Percentiles rank a stretch among this genome's conserved stretches.
These are phyloP conservation scores for Takashimella tepidaria DNA, from an alignment of 1,284 basidiomycete genomes.

Conservation along the genomic window DNA sequence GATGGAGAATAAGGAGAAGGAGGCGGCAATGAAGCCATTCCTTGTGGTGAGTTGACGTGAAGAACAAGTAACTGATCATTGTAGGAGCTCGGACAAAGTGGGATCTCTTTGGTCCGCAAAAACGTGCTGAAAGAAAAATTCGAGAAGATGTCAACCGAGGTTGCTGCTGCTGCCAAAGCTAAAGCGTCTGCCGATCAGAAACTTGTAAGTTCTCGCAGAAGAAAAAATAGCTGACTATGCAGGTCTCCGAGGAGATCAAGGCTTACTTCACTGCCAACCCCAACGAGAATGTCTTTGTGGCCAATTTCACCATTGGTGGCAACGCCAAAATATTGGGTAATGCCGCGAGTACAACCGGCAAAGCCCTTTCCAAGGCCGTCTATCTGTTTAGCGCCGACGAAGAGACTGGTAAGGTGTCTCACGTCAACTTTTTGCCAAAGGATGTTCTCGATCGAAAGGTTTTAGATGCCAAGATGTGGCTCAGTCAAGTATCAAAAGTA, in stretches of 20 bases:
- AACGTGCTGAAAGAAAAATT: constrained; percentile 72
- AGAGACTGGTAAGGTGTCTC: constrained; percentile 70
- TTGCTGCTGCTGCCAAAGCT: constrained; percentile 82
- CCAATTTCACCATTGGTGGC: constrained; percentile 61
- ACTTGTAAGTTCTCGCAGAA: constrained; percentile 53
- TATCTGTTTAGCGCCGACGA: constrained; percentile 81
- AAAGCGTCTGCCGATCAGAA: constrained; percentile 73
- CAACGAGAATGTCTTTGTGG: constrained; percentile 63
- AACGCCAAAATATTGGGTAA: constrained; percentile 60
- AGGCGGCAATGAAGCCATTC: constrained; percentile 75
- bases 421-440: constrained; percentile 81
- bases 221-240: constrained; percentile 2
- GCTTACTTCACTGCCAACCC: constrained; percentile 72
- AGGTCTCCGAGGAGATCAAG: constrained; percentile 67
- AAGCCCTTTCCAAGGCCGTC: constrained; percentile 72
- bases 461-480: constrained; percentile 78
- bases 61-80: background rate
- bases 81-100: constrained; percentile 83
- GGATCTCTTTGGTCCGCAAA: constrained; percentile 83
- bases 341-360: constrained; percentile 63
- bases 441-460: constrained; percentile 52
- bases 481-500: constrained; percentile 66
- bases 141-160: constrained; percentile 66
- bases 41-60: constrained; percentile 57
- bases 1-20: constrained; percentile 73